Base-by-base conservation (phyloP, 352 stramenopile genomes). In the Pythium scleroteichum region DNA sequence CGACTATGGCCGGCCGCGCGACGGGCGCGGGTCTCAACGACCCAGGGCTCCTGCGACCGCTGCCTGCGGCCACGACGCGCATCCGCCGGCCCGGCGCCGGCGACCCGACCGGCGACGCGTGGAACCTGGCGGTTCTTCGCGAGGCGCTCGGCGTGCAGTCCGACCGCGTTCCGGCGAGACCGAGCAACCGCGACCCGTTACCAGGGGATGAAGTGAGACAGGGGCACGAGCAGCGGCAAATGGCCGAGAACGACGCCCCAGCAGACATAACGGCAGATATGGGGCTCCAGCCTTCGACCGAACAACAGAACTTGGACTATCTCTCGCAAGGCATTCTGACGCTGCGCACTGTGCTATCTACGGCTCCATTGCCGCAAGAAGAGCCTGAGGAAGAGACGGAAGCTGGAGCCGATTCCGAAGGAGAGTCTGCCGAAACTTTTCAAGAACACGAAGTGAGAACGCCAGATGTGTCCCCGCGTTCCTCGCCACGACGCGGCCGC, bases 71-170 rank as follows among this genome's bases (percentile, higher is more conserved):
- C 40, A 13, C 61, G 56, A 29, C 68, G 52, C 38, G 57, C 39
- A 9, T 65, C 8, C 50, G 44, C 1, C 50, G 49, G n/a, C 62
- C 71, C 6, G 53, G 69, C 14, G 4, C 19, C 4, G 44, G 68
- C 33, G 62, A 81, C 41, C 49, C 63, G 22, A 63, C 72, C 4
- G 75, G 75, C 24, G 59, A 71, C 19, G 79, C 79, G 23, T 88
- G 76, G 72, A 92, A 92, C 56, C 69, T 92, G 48, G 76, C 73
- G 3, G 72, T 74, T 14, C 59, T 92, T 10, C 79, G 78, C 0
- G 81, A 83, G 27, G 82, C 79, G 8, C 60, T 92, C 6, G 64
- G 53, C 32, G 23, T 67, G 51, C 22, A 69, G 1, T 63, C 45
- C 42, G 49, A 54, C 35, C 68, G 50, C 45, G 33, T 29, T 10